Evolutionary conservation across 2,329 filamentous ascomycete genomes (phyloP), one percentile per base, ranked within the genome.

Genomic region (Ceratocystis ficicola): DNA sequence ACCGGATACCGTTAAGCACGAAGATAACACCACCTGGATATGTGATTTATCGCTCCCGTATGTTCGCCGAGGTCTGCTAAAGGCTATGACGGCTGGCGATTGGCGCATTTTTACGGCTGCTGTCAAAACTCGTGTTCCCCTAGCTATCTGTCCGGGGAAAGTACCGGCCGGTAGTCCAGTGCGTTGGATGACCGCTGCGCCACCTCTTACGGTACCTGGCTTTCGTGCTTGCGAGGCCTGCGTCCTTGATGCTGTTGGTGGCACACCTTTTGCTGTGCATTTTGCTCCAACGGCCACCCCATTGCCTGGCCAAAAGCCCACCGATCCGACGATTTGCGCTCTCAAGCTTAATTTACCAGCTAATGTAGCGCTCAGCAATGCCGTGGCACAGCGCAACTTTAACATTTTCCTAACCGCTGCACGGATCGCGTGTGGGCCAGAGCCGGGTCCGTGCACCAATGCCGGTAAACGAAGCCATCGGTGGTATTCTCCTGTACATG

Each of bases 151-250:
- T 15, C 3, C 65, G 2, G 65, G 65, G 2, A 44, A 55, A 17
- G 52, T 48, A 22, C 28, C 25, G 5, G 50, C 50, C 12, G n/a
- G 44, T 4, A 30, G 61, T 46, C 22, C 44, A 4, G 30, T 25
- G 46, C 48, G 55, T 32, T 57, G 55, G 59, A 65, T 61, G 44
- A 55, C 69, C 0, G 69, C 71, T 0, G 70, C 71, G 0, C 52
- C 52, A 22, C 52, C 52, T 7, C 69, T 69, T 1, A 67, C 62
- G 8, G 70, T 75, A 2, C 67, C 72, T 1, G 68, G 70, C 0
- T 55, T 76, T 55, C 67, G 68, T 3, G 68, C 74, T 0, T 77
- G 75, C 63, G 73, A 76, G 57, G 66, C 72, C 1, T 77, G 75
- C 25, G 75, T 73, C 65, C 65, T 76, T 10, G 74, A 76, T 20